phyloP scores from a whole-genome alignment of 805 yeast genomes.

The Teunomyces stri region DNA sequence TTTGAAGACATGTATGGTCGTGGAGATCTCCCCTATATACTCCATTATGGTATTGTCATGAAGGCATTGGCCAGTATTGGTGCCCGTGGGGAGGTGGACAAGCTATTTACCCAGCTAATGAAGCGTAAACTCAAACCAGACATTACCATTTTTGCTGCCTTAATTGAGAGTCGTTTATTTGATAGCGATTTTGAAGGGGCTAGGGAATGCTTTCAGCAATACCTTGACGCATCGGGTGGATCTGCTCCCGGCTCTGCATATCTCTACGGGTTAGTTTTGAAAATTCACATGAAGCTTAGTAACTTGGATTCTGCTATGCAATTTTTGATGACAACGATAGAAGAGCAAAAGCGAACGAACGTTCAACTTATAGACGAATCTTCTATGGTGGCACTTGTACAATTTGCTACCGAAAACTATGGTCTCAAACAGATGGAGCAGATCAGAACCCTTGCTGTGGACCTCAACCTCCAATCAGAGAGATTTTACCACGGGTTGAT shows the following conservation, averaged over 20 bases:
- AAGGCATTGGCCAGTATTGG: slow-evolving; percentile 53
- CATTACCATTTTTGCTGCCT: slow-evolving; percentile 40
- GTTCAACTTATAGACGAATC: slow-evolving; percentile 16
- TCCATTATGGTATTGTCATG: slow-evolving; percentile 63
- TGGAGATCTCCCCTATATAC: slow-evolving; percentile 51
- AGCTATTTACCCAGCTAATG: slow-evolving; percentile 47
- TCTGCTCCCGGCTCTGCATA: slow-evolving; percentile 17
- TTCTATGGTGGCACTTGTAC: slow-evolving; percentile 17
- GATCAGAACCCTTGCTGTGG: slow-evolving; percentile 16
- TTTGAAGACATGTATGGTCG: slow-evolving; percentile 56
- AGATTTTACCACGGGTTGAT: slow-evolving; percentile 26
- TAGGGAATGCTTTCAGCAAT: slow-evolving; percentile 26
- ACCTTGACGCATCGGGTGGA: slow-evolving; percentile 16
- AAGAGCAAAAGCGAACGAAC: slow-evolving; percentile 13
- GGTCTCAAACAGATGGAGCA: slow-evolving; percentile 18
- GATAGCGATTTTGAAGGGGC: slow-evolving; percentile 36
- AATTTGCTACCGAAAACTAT: slow-evolving; percentile 19
- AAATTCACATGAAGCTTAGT: slow-evolving; percentile 22
- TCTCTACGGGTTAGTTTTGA: slow-evolving; percentile 29
- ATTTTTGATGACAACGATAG: slow-evolving; percentile 22
- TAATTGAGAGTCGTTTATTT: slow-evolving; percentile 42
- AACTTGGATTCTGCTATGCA: slow-evolving; percentile 26
- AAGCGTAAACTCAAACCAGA: slow-evolving; percentile 49
- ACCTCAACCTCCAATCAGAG: slow-evolving; percentile 19
- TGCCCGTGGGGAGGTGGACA: slow-evolving; percentile 46